These are phyloP conservation scores for Neltuma alba DNA, from an alignment of 306 rosid genomes.

Conservation along the genomic window DNA sequence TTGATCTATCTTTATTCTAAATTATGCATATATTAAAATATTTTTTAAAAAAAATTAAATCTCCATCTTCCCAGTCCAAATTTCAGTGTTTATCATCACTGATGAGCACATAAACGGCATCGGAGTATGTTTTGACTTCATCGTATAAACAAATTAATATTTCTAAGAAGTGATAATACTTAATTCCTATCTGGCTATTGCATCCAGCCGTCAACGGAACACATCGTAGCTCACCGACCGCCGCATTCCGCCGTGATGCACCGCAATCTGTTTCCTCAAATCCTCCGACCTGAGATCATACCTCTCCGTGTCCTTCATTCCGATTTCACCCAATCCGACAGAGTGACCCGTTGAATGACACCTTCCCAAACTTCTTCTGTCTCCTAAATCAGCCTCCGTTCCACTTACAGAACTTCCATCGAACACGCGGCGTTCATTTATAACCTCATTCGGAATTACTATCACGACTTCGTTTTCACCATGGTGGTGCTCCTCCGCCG, in stretches of 20 bases:
- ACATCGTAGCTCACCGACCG: slow-evolving; percentile 45
- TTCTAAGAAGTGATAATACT: too few species aligned
- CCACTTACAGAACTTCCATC: slow-evolving; percentile 7
- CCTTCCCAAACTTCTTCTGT: slow-evolving; percentile 28
- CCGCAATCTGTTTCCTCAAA: slow-evolving; percentile 39
- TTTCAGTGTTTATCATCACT: too few species aligned
- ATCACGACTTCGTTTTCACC: background rate
- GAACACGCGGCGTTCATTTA: background rate
- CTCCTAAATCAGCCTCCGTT: background rate
- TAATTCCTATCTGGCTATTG: too few species aligned
- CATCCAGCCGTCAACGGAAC: slow-evolving; percentile 13
- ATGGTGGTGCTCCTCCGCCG: background rate
- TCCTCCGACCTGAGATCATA: slow-evolving; percentile 45
- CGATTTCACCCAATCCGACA: background rate
- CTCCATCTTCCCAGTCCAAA: too few species aligned
- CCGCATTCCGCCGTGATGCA: slow-evolving; percentile 32
- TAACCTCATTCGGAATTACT: background rate
- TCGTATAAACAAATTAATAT: too few species aligned
- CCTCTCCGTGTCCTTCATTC: slow-evolving; percentile 33
- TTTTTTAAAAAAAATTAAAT: too few species aligned
- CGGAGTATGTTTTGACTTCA: too few species aligned
- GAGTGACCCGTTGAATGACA: slow-evolving; percentile 73
- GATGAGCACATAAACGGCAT: too few species aligned
- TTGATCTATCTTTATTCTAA: too few species aligned
- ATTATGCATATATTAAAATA: too few species aligned